Base-by-base conservation (phyloP, 2,329 filamentous ascomycete genomes). In the Fusarium sp. region DNA sequence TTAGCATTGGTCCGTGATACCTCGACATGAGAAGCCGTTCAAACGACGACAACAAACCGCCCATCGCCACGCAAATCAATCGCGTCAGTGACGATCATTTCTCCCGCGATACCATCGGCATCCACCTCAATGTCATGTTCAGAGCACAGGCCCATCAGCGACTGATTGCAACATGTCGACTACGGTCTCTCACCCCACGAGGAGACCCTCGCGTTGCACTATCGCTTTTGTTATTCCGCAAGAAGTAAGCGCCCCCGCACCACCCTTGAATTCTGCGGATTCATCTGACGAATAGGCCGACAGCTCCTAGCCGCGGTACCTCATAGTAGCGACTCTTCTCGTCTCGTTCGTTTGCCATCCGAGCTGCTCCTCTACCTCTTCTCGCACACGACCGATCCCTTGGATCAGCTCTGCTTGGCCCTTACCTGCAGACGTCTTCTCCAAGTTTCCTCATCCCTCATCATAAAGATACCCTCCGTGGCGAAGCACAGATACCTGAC, bases 311-410 rank as follows among this genome's bases (percentile, higher is more conserved):
- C 8, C 14, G 42, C 46, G 31, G 25, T 55, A 58, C 54, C 63
- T 13, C 6, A 25, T 25, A 25, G 23, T 27, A 23, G 29, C 13
- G 8, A 38, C 42, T 65, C 62, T 14, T 61, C 51, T 23, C 40
- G 42, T 61, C 51, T 64, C 57, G 16, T 56, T 64, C 57, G 57
- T 25, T 33, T 64, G 16, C 57, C 57, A 57, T 34, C 62, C 16
- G 62, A 64, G 57, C 20, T 64, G 13, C 62, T 64, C 40, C 31
- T 61, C 8, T 8, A 54, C 31, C 31, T 64, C 27, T 58, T 61
- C 57, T 57, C 51, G 31, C 50, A 42, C 33, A 13, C 20, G 8
- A 36, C 27, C 20, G 40, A 64, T 33, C 16, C 62, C 10, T 10
- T 64, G 9, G 62, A 64, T 25, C 40, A 38, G 18, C 27, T 64